Evolutionary conservation across 441 rosid species (phyloP).

Genomic region (Cnidoscolus chayamansa): DNA sequence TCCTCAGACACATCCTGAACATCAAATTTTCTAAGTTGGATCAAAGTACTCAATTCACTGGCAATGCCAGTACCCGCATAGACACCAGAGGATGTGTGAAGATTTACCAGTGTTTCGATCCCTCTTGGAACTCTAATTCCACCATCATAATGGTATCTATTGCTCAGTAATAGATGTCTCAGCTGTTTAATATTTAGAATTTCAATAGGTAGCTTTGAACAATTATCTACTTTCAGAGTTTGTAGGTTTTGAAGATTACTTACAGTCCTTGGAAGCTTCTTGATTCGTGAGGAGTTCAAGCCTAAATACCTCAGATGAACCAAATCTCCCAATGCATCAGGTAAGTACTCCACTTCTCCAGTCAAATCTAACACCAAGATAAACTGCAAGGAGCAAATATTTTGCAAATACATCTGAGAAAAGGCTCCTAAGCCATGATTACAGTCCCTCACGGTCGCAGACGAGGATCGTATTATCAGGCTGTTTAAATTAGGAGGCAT

Average conservation of each 20-base stretch:
- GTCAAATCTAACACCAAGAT: slow-evolving; percentile 15
- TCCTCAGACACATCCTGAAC: slow-evolving; percentile 15
- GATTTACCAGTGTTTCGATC: slow-evolving; percentile 11
- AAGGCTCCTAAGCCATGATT: neutral
- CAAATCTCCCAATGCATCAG: slow-evolving; percentile 20
- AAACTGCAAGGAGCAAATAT: slow-evolving; percentile 9
- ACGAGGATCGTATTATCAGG: slow-evolving; percentile 1
- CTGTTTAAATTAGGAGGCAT: neutral
- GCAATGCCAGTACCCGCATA: slow-evolving; percentile 20
- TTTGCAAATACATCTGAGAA: slow-evolving; percentile 2
- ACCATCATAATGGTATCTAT: neutral
- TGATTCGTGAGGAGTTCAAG: neutral
- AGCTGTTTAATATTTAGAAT: slow-evolving; percentile 12
- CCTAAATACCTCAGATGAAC: slow-evolving; percentile 17
- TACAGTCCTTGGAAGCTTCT: slow-evolving; percentile 13
- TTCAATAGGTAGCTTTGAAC: neutral
- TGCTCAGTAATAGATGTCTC: slow-evolving; percentile 17
- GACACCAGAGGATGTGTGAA: slow-evolving; percentile 7
- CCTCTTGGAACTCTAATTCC: slow-evolving; percentile 13
- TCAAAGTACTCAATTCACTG: slow-evolving; percentile 9
- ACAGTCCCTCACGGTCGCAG: neutral
- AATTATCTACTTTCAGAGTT: slow-evolving; percentile 3
- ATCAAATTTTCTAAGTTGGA: neutral
- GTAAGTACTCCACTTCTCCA: slow-evolving; percentile 9
- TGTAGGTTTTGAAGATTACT: slow-evolving; percentile 19